Evolutionary conservation across 2,329 filamentous ascomycete species (phyloP).

Genomic region (Aureobasidium sp.): DNA sequence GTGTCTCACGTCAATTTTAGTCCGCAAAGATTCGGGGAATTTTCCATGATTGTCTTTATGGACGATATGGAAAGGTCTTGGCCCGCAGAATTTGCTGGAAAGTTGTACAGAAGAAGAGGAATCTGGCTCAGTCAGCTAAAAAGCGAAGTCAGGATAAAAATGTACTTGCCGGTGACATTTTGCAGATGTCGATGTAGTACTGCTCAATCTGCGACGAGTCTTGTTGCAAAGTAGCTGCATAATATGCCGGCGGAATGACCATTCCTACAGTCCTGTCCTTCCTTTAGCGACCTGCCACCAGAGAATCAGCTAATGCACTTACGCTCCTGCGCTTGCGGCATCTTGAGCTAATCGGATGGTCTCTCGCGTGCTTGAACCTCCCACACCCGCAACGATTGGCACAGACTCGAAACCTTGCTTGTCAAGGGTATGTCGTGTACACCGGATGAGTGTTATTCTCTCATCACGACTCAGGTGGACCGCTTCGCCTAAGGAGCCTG

Average conservation of each 20-base stretch:
- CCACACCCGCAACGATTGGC: background rate
- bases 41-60: background rate
- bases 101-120: slow-evolving; percentile 4
- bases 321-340: background rate
- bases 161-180: background rate
- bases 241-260: slow-evolving; percentile 3
- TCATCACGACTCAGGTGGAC: slow-evolving; percentile 2
- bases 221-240: background rate
- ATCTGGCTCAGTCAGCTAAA: background rate
- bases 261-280: background rate
- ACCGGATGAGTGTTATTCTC: background rate
- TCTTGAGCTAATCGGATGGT: background rate
- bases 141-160: background rate
- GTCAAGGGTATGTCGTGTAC: background rate
- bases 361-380: background rate
- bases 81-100: background rate
- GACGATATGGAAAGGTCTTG: background rate
- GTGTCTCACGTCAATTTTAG: background rate
- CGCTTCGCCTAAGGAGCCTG: slow-evolving; percentile 3
- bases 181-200: slow-evolving; percentile 1
- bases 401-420: background rate
- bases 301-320: background rate
- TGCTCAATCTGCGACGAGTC: background rate
- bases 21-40: background rate
- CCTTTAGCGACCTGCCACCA: background rate